A percentile compares a stretch with the other conserved stretches of the same genome.
Conservation (phyloP, 2,329 filamentous ascomycete genomes). For the Cladosporium sphaerospermum region DNA sequence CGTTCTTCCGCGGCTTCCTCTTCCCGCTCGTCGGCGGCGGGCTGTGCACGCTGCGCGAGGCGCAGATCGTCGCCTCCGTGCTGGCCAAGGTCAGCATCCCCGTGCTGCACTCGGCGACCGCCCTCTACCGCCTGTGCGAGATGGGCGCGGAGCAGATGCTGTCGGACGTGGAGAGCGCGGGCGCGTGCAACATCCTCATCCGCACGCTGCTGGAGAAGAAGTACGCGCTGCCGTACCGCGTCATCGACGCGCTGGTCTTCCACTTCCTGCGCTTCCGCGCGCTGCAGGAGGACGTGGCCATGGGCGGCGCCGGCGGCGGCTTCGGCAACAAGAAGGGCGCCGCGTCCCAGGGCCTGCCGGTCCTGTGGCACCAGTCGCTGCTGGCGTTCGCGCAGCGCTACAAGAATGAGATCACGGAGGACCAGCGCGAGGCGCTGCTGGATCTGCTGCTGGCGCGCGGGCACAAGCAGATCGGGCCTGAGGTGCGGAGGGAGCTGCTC, state of each 20-base stretch:
- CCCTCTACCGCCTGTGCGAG: conserved; percentile 85
- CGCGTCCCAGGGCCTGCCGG: conserved; percentile 57
- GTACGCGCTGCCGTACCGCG: conserved; percentile 90
- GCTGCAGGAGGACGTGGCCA: conserved; percentile 56
- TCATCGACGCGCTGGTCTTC: conserved; percentile 90
- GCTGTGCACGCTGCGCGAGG: conserved; percentile 87
- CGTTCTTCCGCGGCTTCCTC: conserved; percentile 94
- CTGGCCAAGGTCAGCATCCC: conserved; percentile 80
- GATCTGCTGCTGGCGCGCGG: conserved; percentile 80
- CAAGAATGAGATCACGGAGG: conserved; percentile 91
- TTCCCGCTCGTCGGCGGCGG: conserved; percentile 82
- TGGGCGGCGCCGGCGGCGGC: conserved; percentile 38
- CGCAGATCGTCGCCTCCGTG: conserved; percentile 82
- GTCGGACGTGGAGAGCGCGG: conserved; percentile 75
- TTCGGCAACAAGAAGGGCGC: conserved; percentile 36
- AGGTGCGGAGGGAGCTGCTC: conserved; percentile 81
- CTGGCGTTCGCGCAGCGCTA: conserved; percentile 91
- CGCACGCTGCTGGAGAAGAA: conserved; percentile 91
- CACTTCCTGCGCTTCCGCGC: conserved; percentile 88
- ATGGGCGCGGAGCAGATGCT: conserved; percentile 87
- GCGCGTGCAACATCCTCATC: conserved; percentile 93
- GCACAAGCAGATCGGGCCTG: conserved; percentile 82
- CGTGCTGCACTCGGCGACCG: conserved; percentile 85
- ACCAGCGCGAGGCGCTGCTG: conserved; percentile 83
- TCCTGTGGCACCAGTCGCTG: conserved; percentile 93